Base-by-base conservation (phyloP, 257 asterid species). In the Dorcoceras hygrometricum region DNA sequence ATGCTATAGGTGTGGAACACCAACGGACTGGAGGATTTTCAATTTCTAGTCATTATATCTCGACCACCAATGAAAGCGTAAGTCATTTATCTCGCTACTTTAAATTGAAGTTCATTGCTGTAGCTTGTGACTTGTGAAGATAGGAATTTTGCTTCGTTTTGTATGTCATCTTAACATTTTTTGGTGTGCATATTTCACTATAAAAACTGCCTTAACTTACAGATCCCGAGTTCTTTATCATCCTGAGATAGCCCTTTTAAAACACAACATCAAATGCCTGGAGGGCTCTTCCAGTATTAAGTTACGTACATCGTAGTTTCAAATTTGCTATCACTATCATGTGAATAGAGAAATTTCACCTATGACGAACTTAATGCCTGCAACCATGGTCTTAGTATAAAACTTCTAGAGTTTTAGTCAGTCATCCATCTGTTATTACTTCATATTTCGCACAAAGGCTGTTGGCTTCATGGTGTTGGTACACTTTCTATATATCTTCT, bases 11-110 rank as follows among this genome's bases (percentile, higher is more conserved):
- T 93, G 43, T 77, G 88, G 89, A 90, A 88, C 83, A 90, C 95
- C 2, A 73, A 86, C 24, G 78, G 75, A 29, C 60, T 74, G 2
- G 95, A 90, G 67, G 96, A 90, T 82, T 66, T 93, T 78, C 97
- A 93, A 72, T 63, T 82, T 67, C 77, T 90, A 65, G 94, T 88
- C 69, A 69, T 85, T 31, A 83, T 93, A 74, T 90, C 98, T 64
- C 90, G 97, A 27, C 98, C 98, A 0, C 97, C 98, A 2, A 74
- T 79, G 62, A 93, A 93, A 86, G 93, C 82, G 98, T 93, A 76
- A 89, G 96, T 73, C 50, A 22, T 26, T 23, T 60, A 23, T 60
- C 25, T 34, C 2, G 1, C 43, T 1, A 34, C 43, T 39, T 39
- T 39, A 39, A 39, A 39, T 12, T 39, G 50, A 4, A 39, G n/a